phyloP scores from a whole-genome alignment of 139 green algal species.

The Medakamo hakoo region DNA sequence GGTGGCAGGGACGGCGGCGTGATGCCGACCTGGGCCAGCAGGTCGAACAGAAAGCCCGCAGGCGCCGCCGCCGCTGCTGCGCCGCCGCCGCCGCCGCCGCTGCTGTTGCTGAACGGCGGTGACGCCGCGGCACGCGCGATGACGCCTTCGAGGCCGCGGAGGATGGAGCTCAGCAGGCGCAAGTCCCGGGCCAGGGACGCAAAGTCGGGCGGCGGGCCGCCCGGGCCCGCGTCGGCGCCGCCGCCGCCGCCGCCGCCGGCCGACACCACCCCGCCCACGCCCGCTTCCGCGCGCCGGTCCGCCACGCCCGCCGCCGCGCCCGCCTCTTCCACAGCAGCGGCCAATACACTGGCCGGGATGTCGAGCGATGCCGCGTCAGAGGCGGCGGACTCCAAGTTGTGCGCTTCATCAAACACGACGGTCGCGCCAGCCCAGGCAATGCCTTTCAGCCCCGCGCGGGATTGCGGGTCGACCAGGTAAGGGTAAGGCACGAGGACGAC shows the following conservation, averaged over 20 bases:
- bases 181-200: neutral
- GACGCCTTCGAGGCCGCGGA: constrained; percentile 20
- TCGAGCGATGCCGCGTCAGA: constrained; percentile 73
- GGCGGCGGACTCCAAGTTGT: constrained; percentile 85
- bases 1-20: constrained; percentile 6
- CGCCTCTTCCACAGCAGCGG: constrained; percentile 38
- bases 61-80: too few species aligned
- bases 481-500: constrained; percentile 95
- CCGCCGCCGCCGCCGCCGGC: neutral
- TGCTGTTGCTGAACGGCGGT: neutral
- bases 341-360: constrained; percentile 39
- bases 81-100: neutral
- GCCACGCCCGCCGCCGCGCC: constrained; percentile 23
- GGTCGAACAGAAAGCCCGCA: constrained; percentile 14
- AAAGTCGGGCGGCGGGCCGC: neutral
- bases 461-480: constrained; percentile 57
- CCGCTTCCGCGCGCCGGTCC: constrained; percentile 6
- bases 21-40: constrained; percentile 20
- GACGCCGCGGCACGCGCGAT: constrained; percentile 11
- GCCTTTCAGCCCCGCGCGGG: constrained; percentile 31
- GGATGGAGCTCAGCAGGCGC: constrained; percentile 10
- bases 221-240: neutral
- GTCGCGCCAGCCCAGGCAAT: constrained; percentile 55
- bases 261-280: neutral
- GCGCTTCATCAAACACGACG: constrained; percentile 91